phyloP scores from a whole-genome alignment of 2,329 filamentous ascomycete genomes.

The Pseudocercospora cruenta region DNA sequence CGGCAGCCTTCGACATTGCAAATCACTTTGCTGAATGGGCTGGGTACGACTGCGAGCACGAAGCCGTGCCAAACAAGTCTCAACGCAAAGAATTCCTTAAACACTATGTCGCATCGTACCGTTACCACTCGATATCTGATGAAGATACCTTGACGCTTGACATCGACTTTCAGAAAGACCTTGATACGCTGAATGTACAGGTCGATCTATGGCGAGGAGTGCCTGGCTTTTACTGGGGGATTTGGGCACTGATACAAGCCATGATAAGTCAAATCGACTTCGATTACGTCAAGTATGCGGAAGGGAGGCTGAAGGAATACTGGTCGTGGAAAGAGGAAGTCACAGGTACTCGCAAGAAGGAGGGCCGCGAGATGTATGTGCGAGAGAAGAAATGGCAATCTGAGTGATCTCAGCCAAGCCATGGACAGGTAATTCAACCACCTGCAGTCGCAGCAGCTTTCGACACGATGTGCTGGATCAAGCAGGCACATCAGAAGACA shows the following conservation, averaged over 20 bases:
- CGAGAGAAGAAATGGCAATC: slow-evolving; percentile 75
- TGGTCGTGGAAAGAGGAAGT: slow-evolving; percentile 83
- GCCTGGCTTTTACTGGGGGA: slow-evolving; percentile 88
- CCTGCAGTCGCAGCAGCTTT: neutral
- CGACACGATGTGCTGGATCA: neutral
- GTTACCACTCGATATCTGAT: slow-evolving; percentile 32
- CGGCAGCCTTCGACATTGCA: slow-evolving; percentile 91
- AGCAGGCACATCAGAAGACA: neutral
- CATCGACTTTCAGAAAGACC: slow-evolving; percentile 59
- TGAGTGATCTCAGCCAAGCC: slow-evolving; percentile 15
- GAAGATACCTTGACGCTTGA: slow-evolving; percentile 53
- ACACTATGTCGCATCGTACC: slow-evolving; percentile 79
- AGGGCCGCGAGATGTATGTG: slow-evolving; percentile 66
- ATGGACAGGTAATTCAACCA: slow-evolving; percentile 23
- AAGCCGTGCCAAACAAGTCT: slow-evolving; percentile 74
- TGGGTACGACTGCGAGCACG: slow-evolving; percentile 92
- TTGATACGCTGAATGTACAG: slow-evolving; percentile 72
- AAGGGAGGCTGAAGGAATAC: slow-evolving; percentile 84
- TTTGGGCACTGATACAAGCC: slow-evolving; percentile 94
- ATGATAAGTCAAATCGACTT: slow-evolving; percentile 95
- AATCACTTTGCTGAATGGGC: slow-evolving; percentile 99
- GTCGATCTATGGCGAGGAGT: slow-evolving; percentile 87
- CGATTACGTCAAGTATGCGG: slow-evolving; percentile 90
- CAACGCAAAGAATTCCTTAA: slow-evolving; percentile 79
- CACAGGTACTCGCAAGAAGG: slow-evolving; percentile 62